phyloP scores from a whole-genome alignment of 148 eudicot genomes.

The Selenicereus undatus region DNA sequence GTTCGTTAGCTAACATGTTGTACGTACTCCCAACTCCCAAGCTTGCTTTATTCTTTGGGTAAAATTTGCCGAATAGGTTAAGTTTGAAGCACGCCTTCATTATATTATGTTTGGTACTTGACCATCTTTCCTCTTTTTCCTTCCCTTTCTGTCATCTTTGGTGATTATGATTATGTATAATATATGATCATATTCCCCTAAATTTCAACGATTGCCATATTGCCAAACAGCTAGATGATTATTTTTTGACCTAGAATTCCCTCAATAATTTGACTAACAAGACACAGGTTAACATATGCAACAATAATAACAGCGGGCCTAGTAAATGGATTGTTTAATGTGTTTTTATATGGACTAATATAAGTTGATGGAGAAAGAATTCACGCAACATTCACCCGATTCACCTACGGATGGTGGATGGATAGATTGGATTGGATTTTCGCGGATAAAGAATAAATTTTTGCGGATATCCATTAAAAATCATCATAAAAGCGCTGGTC shows the following conservation, averaged over 20 bases:
- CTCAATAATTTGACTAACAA: no score
- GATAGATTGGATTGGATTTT: no score
- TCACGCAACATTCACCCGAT: no score
- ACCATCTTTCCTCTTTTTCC: not conserved
- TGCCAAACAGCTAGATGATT: not conserved
- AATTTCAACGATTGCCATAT: not conserved
- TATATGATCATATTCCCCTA: not conserved
- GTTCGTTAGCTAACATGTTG: not conserved
- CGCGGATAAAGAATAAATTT: no score
- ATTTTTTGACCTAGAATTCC: not conserved
- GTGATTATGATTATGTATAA: not conserved
- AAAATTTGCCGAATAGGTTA: constrained; percentile 7
- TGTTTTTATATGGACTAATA: no score
- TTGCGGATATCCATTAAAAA: no score
- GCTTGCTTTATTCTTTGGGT: not conserved
- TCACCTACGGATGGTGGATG: no score
- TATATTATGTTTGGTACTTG: not conserved
- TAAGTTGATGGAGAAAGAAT: no score
- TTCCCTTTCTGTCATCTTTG: not conserved
- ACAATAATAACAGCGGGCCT: no score
- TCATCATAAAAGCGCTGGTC: no score
- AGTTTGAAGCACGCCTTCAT: constrained; percentile 8
- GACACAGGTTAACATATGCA: no score
- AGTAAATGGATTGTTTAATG: no score
- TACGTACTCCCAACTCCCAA: not conserved